Evolutionary conservation across 352 stramenopile species (phyloP), one percentile per base, ranked within the genome.

Genomic region (Phytophthora pluvialis): DNA sequence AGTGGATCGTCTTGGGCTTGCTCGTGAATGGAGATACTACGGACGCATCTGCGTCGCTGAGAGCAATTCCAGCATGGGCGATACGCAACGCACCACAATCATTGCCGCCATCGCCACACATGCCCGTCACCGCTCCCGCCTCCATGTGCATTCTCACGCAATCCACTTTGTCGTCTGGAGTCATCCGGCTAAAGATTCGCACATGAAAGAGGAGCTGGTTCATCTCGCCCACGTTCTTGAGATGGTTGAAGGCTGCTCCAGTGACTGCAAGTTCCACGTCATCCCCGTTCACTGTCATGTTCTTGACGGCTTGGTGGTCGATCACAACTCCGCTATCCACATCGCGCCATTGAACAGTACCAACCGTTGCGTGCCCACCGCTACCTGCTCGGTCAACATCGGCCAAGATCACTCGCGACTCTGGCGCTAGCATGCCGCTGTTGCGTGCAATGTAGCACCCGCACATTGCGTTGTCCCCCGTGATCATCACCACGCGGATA

Each of bases 81-180:
- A 94, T 89, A 66, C 91, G 93, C 8, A 98, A 67, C 31, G 91
- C 91, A 49, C 93, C 93, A 62, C 90, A 97, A 58, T 98, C 93
- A 64, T 98, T 98, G 13, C 89, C 89, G 49, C 87, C 87, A 45
- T 95, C 87, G 28, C 87, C 87, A 49, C 83, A 94, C 87, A 95
- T 95, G 5, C 82, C 83, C 2, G 81, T 91, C 7, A 95, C 83
- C 5, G 73, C 80, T 31, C 86, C 83, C 0, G 71, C 64, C 10
- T 62, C 65, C 65, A 91, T 92, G 70, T 88, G 77, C 18, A 85
- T 74, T 49, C 88, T 78, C 5, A 91, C 73, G 35, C 85, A 92
- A 9, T 89, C 80, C 1, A 87, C 73, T 53, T 95, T 95, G 12
- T 72, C 83, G 13, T 67, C 64, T 4, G 87, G 87, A 0, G 85